Base-by-base conservation (phyloP, 441 rosid genomes). In the Erodium texanum region DNA sequence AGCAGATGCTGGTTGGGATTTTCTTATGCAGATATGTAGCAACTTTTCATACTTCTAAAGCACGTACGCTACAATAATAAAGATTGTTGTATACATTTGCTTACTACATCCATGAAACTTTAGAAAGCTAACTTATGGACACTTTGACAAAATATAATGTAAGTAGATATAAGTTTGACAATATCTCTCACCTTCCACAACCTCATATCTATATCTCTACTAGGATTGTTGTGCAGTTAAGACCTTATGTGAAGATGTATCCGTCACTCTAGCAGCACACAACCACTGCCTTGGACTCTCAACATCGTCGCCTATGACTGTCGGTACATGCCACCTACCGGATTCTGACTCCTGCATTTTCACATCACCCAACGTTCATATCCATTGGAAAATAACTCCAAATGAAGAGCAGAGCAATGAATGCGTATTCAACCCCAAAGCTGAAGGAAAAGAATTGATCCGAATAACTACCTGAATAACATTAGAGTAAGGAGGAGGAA, bases 401-500 rank as follows among this genome's bases (percentile, higher is more conserved):
- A 14, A 38, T 1, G 63, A 22, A 22, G 9, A 24, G 27, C 3
- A 38, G 10, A 29, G 24, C 23, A 23, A 4, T 27, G 8, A 10
- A 38, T 22, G 45, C 9, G 19, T 45, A 62, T 19, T 66, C 8
- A 18, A 48, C 24, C 70, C 62, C 69, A 48, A 48, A 48, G 56
- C n/a, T 48, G 34, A 29, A 29, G 34, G 1, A 29, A 29, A 29
- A 29, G 6, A 29, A 29, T 2, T 29, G 34, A 29, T 29, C 34
- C 34, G 6, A 7, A 29, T 29, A 29, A 29, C 34, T 29, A 93
- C 98, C 97, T 90, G 98, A 83, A 86, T 89, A 72, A 89, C 87
- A 63, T 83, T 87, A 24, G 98, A 93, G 82, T 87, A 93, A 11
- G 97, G 91, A 1, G 98, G 98, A 38, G 98, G 97, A 97, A 86